Percentiles rank a stretch among this genome's conserved stretches.
Conservation (phyloP, 169 alveolate species). For the Toxoplasma gondii region DNA sequence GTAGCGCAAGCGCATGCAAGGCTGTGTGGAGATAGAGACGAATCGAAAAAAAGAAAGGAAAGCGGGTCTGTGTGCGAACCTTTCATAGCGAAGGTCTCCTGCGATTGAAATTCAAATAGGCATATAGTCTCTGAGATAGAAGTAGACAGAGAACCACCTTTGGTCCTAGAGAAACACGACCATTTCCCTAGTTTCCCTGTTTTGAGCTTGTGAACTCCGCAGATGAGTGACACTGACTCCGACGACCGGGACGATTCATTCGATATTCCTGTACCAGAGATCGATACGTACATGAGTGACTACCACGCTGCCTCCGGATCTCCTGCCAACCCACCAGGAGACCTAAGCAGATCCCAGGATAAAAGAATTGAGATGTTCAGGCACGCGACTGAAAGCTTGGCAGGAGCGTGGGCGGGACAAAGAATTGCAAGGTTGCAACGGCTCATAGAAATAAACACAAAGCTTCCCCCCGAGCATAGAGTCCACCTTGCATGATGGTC, state of each 20-base stretch:
- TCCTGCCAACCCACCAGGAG: neutral
- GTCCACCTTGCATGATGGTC: neutral
- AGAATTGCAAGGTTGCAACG: neutral
- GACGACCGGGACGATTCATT: conserved; percentile 12
- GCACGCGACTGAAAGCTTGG: neutral
- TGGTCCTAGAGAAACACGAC: no score
- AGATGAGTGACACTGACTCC: conserved; percentile 46
- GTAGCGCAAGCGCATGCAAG: no score
- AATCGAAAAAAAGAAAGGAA: no score
- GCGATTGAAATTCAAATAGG: no score
- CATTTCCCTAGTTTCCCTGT: no score
- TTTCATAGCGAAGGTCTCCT: no score
- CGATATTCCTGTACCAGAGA: conserved; percentile 6
- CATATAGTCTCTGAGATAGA: no score
- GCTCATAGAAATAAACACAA: neutral
- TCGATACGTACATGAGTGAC: conserved; percentile 10
- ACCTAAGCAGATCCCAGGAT: neutral
- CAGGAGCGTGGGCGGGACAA: neutral
- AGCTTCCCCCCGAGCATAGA: conserved; percentile 18
- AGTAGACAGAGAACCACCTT: no score
- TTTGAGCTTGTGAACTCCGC: neutral
- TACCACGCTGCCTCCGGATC: neutral
- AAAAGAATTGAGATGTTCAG: neutral
- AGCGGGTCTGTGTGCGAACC: no score
- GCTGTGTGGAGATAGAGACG: no score